These are phyloP conservation scores for Euphorbia neoarborescens DNA, from an alignment of 441 rosid genomes.

Conservation along the genomic window DNA sequence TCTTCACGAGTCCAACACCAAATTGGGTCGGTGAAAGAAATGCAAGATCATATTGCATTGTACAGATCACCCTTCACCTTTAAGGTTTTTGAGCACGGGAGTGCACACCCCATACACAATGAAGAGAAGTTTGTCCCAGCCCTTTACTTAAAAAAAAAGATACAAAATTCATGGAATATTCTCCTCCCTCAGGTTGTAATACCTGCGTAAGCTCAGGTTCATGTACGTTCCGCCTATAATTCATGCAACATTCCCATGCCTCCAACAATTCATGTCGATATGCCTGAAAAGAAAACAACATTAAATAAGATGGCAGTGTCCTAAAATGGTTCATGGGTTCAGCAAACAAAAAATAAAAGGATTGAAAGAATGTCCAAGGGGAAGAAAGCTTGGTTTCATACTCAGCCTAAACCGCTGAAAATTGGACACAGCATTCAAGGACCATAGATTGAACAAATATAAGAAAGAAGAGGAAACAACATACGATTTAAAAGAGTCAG, in stretches of 20 bases:
- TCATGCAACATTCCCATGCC: constrained; percentile 89
- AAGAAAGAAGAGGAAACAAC: not conserved
- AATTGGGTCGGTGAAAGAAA: not conserved
- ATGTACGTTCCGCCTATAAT: constrained; percentile 80
- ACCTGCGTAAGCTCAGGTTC: constrained; percentile 99
- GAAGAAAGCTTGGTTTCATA: not conserved
- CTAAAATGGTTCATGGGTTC: constrained; percentile 6
- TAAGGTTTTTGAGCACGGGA: not conserved
- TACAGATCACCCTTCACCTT: too few species aligned
- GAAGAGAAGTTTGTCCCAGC: not conserved
- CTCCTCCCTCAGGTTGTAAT: not conserved
- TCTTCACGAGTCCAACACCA: not conserved
- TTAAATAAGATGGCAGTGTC: not conserved
- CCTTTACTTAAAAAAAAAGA: constrained; percentile 3
- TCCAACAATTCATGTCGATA: constrained; percentile 85
- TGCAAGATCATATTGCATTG: not conserved
- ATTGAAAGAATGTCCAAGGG: not conserved
- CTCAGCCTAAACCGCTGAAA: not conserved
- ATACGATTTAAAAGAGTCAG: not conserved
- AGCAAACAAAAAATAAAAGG: not conserved
- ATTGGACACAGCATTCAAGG: not conserved
- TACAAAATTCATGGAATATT: not conserved
- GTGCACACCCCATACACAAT: not conserved
- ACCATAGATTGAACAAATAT: not conserved
- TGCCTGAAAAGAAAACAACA: constrained; percentile 46